Conservation (phyloP, 2,329 filamentous ascomycete genomes). For the Blastomyces emzantsi region DNA sequence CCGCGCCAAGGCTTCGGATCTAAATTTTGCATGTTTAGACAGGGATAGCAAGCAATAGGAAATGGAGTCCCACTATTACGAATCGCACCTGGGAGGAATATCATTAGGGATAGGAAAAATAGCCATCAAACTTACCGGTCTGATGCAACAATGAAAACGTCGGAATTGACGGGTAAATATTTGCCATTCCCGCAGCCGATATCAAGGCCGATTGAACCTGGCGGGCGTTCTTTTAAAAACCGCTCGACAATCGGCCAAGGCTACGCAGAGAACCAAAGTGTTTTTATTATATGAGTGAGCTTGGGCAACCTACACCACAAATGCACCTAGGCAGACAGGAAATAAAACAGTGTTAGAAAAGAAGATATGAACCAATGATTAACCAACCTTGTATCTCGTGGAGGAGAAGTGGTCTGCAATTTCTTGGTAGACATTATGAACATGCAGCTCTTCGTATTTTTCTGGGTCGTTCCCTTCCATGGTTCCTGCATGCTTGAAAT, state of each 20-base stretch:
- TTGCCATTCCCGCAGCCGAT: conserved; percentile 97
- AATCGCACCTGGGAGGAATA: background rate
- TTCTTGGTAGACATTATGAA: conserved; percentile 75
- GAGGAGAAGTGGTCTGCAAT: conserved; percentile 43
- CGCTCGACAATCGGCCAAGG: conserved; percentile 86
- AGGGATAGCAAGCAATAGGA: background rate
- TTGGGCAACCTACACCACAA: background rate
- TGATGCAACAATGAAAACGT: conserved; percentile 71
- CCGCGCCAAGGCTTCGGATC: conserved; percentile 49
- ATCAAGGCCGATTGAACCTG: conserved; percentile 76
- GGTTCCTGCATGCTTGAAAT: background rate
- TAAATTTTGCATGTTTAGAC: conserved; percentile 22
- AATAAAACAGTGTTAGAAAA: background rate
- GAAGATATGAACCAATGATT: conserved; percentile 2
- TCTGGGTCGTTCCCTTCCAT: conserved; percentile 17
- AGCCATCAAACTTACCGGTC: conserved; percentile 57
- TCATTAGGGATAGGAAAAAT: background rate
- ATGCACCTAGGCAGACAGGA: conserved; percentile 4
- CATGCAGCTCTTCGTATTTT: conserved; percentile 72
- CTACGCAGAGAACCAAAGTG: conserved; percentile 28
- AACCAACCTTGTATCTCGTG: conserved; percentile 52
- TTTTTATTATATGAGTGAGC: background rate
- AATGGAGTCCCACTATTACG: background rate
- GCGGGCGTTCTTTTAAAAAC: conserved; percentile 58
- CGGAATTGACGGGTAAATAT: conserved; percentile 70